phyloP scores from a whole-genome alignment of 108 stramenopile species.

The Skeletonema potamos region DNA sequence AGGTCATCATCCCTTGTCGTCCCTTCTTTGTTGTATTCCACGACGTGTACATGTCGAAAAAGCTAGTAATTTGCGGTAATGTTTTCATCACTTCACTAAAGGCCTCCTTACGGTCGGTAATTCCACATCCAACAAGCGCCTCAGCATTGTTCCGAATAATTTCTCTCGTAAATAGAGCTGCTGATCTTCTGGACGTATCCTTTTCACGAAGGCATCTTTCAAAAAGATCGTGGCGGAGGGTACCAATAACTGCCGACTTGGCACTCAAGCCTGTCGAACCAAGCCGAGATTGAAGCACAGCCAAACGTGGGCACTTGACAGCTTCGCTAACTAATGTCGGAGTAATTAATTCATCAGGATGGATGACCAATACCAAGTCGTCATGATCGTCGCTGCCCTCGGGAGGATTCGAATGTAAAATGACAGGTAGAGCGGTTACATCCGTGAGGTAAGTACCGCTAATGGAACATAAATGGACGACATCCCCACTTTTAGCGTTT shows the following conservation, averaged over 20 bases:
- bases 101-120: constrained; percentile 53
- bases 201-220: constrained; percentile 58
- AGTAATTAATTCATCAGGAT: constrained; percentile 83
- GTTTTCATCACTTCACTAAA: constrained; percentile 62
- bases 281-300: constrained; percentile 65
- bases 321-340: constrained; percentile 82
- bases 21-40: constrained; percentile 15
- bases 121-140: constrained; percentile 64
- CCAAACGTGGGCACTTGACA: constrained; percentile 68
- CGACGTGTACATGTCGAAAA: constrained; percentile 57
- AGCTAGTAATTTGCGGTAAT: constrained; percentile 65
- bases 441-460: constrained; percentile 70
- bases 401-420: constrained; percentile 62
- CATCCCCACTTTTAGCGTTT: constrained; percentile 54
- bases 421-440: constrained; percentile 65
- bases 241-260: constrained; percentile 72
- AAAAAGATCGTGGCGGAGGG: constrained; percentile 83
- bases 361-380: constrained; percentile 73
- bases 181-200: constrained; percentile 54
- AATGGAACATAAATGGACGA: constrained; percentile 78
- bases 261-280: constrained; percentile 73
- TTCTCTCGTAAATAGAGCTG: constrained; percentile 32
- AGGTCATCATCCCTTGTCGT: not conserved
- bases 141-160: constrained; percentile 71
- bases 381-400: constrained; percentile 51